phyloP scores from a whole-genome alignment of 1,284 basidiomycete species.

The Trichosporon sp. region DNA sequence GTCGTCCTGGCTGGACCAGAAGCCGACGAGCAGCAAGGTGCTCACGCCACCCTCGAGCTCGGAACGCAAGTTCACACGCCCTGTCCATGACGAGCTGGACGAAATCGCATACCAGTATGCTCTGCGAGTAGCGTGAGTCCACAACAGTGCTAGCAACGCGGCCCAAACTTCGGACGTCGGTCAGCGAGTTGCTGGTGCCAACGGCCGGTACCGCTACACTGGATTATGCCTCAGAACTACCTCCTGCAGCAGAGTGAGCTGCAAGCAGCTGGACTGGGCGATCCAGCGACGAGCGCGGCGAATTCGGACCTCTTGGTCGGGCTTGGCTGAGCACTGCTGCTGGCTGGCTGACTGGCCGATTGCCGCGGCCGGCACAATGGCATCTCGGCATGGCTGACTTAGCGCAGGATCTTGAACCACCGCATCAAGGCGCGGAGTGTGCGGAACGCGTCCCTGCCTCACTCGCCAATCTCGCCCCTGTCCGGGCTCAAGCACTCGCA shows the following conservation, averaged over 20 bases:
- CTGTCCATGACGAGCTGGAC: constrained; percentile 35
- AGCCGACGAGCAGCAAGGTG: neutral
- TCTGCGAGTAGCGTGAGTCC: constrained; percentile 44
- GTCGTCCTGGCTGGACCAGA: neutral
- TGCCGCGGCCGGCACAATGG: too few relatives aligned
- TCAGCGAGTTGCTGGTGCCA: neutral
- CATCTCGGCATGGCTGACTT: neutral
- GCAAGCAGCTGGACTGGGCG: neutral
- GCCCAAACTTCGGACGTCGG: neutral
- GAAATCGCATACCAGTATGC: constrained; percentile 42
- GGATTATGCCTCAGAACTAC: neutral
- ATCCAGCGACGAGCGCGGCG: neutral
- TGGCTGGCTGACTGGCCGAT: too few relatives aligned
- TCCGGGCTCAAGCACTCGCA: neutral
- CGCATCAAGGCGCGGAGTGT: neutral
- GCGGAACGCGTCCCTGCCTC: neutral
- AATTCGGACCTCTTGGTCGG: neutral
- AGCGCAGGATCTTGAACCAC: neutral
- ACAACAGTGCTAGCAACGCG: neutral
- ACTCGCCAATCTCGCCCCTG: neutral
- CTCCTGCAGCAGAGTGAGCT: neutral
- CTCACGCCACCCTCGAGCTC: neutral
- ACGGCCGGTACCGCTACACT: neutral
- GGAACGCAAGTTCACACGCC: neutral
- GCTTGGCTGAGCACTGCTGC: neutral